Base-by-base conservation (phyloP, 441 rosid species). In the Bocquillonia castaneifolia region DNA sequence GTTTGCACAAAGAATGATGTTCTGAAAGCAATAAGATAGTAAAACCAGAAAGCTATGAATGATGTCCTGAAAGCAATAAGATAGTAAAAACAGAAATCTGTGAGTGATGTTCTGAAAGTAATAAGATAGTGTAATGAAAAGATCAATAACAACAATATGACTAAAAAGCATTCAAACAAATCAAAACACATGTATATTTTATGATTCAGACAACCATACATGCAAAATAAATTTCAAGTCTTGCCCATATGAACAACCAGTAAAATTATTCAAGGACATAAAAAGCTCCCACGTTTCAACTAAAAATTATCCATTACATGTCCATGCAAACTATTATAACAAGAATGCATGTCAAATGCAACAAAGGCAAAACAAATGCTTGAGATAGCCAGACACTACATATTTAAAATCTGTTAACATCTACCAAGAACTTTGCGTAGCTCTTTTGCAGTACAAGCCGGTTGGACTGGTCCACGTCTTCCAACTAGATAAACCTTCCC, bases 391-490 rank as follows among this genome's bases (percentile, higher is more conserved):
- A 13, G 32, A 37, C 14, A 2, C 6, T 36, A 23, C 10, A 63
- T 44, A 50, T n/a, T 40, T 2, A 32, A n/a, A 55, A 18, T 2
- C 36, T n/a, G 26, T 44, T 12, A 66, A 52, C 23, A 71, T 72
- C 55, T 80, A 93, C 99, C 96, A 67, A 91, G 90, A 80, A 88
- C 56, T 90, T 91, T 97, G 22, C 97, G 90, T 8, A 93, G 89
- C 84, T 93, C 99, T 81, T 91, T 93, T 0, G 96, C 88, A 42
- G 99, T 93, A 78, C 92, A 88, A 71, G 99, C 97, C 67, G 97
- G 92, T 80, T 91, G 99, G 77, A 83, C 87, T 63, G 99, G 99
- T 57, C 96, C 97, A 40, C 97, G 91, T 78, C 99, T 87, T 75
- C 97, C 97, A 55, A 89, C 82, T 65, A 93, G 64, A 78, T 81